phyloP scores from a whole-genome alignment of 108 stramenopile species.

The Fragilariopsis cylindrus region DNA sequence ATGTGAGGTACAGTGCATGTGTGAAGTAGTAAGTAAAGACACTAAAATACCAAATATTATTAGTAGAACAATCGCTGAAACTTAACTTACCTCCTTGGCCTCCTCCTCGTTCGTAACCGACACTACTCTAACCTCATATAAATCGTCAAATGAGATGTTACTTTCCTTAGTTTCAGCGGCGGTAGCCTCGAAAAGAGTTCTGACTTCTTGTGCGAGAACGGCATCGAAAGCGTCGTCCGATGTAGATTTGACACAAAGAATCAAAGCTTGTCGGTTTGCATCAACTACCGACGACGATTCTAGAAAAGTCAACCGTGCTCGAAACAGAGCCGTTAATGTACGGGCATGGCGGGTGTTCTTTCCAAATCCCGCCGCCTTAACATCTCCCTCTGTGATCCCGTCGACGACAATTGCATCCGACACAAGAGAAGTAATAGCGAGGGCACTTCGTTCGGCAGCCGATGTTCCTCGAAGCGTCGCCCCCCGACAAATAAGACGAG shows the following conservation, averaged over 20 bases:
- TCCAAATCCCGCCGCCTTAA: constrained; percentile 55
- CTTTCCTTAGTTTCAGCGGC: constrained; percentile 46
- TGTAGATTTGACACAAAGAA: constrained; percentile 50
- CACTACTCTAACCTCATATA: constrained; percentile 51
- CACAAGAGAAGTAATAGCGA: constrained; percentile 55
- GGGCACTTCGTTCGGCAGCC: constrained; percentile 42
- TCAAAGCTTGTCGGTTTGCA: constrained; percentile 38
- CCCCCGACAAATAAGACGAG: constrained; percentile 43
- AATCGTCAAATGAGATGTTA: constrained; percentile 43
- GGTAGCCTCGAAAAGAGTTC: constrained; percentile 64
- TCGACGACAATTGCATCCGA: constrained; percentile 61
- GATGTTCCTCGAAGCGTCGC: constrained; percentile 56
- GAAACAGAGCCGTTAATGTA: constrained; percentile 75
- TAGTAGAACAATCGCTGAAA: neutral
- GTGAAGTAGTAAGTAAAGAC: neutral
- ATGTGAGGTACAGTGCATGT: neutral
- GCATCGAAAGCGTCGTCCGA: constrained; percentile 35
- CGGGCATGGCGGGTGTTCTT: constrained; percentile 69
- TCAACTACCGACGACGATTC: constrained; percentile 2
- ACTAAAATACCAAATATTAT: neutral
- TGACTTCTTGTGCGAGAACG: constrained; percentile 37
- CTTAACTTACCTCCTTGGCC: constrained; percentile 31
- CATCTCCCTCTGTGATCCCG: constrained; percentile 77
- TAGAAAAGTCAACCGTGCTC: constrained; percentile 32
- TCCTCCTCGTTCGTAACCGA: constrained; percentile 47